Evolutionary conservation across 2,329 filamentous ascomycete species (phyloP).

Genomic region (Sphaerulina vaccinii): DNA sequence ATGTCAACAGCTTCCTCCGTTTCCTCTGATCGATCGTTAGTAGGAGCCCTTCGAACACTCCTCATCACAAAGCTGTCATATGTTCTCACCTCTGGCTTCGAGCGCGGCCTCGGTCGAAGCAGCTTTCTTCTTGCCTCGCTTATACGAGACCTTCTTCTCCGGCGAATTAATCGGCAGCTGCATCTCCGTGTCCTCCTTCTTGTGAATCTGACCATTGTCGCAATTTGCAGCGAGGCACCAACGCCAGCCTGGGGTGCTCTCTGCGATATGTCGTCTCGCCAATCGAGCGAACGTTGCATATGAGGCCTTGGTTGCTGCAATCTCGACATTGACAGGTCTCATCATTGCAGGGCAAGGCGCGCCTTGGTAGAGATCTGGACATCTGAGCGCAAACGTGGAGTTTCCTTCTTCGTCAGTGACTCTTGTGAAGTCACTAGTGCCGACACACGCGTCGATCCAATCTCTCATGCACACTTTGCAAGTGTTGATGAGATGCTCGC

Average conservation of each 20-base stretch:
- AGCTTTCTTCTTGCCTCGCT: neutral
- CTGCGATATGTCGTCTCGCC: conserved; percentile 29
- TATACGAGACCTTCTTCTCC: neutral
- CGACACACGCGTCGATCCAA: conserved; percentile 39
- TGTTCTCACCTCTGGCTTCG: neutral
- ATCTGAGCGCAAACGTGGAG: conserved; percentile 48
- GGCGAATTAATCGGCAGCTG: neutral
- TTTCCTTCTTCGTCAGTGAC: conserved; percentile 19
- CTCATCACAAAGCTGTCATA: neutral
- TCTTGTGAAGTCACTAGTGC: conserved; percentile 16
- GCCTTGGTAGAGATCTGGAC: conserved; percentile 41
- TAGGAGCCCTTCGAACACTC: neutral
- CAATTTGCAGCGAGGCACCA: conserved; percentile 55
- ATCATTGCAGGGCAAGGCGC: conserved; percentile 45
- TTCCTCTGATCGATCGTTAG: neutral
- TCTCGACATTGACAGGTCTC: conserved; percentile 46
- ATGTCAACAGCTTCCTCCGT: conserved; percentile 25
- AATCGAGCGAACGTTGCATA: conserved; percentile 39
- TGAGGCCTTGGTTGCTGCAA: conserved; percentile 45
- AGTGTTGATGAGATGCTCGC: conserved; percentile 39
- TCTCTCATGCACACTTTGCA: conserved; percentile 39
- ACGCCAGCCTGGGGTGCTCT: conserved; percentile 43
- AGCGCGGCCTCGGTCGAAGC: neutral
- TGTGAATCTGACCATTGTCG: conserved; percentile 50
- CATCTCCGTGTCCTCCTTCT: conserved; percentile 6